Base-by-base conservation (phyloP, 805 yeast species). In the Cyberlindnera veronae region DNA sequence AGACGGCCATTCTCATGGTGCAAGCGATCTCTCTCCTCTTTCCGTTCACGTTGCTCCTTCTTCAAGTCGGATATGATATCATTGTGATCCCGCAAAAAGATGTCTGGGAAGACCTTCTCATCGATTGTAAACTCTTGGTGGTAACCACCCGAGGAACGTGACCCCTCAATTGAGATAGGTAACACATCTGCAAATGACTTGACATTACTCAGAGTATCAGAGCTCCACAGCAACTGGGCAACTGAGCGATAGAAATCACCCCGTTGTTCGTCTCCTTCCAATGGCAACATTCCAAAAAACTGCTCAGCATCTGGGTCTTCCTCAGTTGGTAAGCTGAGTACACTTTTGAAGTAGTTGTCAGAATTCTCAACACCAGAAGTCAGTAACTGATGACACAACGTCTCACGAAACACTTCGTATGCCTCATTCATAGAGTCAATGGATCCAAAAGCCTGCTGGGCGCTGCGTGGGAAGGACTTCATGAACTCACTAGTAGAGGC, bases 401-500 rank as follows among this genome's bases (percentile, higher is more conserved):
- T 14, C 16, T 38, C 37, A 29, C 44, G 45, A 29, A 54, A 46
- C 2, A 36, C 39, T 9, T 48, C 51, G 32, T 52, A 55, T 1
- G 57, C 54, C 8, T 53, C 58, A 14, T 34, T 18, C 6, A 54
- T 19, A 10, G 24, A 37, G 5, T 53, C 57, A 21, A 51, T 40
- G 2, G 38, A 31, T 9, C 33, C 34, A n/a, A 49, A 46, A 12
- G 33, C 22, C n/a, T 30, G 27, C 19, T 42, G 43, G 4, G 47
- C 41, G 5, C 46, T n/a, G 22, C 50, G 53, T 20, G 64, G 62
- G 17, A 66, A 50, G 1, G 64, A 45, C 24, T 51, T 55, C 1
- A 62, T 48, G 22, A 69, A 50, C 31, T 56, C 59, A 13, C 54
- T 53, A 12, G 62, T 53, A 1, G 74, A 67, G 0, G 72, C 59